phyloP scores from a whole-genome alignment of 1,139 yeast genomes.

The Zhuliangozyma blackwelliae region DNA sequence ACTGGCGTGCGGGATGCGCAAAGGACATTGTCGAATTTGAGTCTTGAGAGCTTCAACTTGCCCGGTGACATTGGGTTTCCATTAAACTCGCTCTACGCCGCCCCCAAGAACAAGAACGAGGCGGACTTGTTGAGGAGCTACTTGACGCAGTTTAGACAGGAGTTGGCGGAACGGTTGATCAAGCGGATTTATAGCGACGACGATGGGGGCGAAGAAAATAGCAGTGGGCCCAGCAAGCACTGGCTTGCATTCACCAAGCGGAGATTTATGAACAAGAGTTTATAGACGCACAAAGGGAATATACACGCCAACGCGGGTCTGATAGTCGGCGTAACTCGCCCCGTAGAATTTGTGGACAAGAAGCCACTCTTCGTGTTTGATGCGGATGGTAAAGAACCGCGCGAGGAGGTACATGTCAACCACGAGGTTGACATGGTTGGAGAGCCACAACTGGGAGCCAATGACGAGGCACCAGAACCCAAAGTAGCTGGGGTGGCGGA shows the following conservation, averaged over 20 bases:
- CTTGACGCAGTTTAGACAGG: constrained; percentile 91
- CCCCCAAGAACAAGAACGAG: constrained; percentile 73
- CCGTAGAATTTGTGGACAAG: constrained; percentile 27
- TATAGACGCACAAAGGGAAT: constrained; percentile 33
- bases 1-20: constrained; percentile 61
- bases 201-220: constrained; percentile 11
- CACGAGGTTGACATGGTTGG: constrained; percentile 20
- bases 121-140: constrained; percentile 76
- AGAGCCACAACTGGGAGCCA: constrained; percentile 30
- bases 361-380: constrained; percentile 34
- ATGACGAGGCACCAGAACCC: constrained; percentile 37
- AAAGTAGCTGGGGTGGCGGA: constrained; percentile 42
- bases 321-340: constrained; percentile 23
- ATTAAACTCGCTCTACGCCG: constrained; percentile 72
- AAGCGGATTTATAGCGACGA: constrained; percentile 65
- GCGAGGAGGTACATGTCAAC: constrained; percentile 17
- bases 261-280: constrained; percentile 86
- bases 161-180: constrained; percentile 76
- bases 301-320: constrained; percentile 21
- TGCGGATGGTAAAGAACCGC: constrained; percentile 29
- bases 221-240: constrained; percentile 57
- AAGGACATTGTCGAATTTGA: constrained; percentile 70
- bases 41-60: constrained; percentile 81
- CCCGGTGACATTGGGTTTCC: constrained; percentile 98
- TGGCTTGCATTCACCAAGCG: constrained; percentile 97